Evolutionary conservation across 2,329 filamentous ascomycete species (phyloP), one percentile per base, ranked within the genome.

Genomic region (Sarocladium kiliense): DNA sequence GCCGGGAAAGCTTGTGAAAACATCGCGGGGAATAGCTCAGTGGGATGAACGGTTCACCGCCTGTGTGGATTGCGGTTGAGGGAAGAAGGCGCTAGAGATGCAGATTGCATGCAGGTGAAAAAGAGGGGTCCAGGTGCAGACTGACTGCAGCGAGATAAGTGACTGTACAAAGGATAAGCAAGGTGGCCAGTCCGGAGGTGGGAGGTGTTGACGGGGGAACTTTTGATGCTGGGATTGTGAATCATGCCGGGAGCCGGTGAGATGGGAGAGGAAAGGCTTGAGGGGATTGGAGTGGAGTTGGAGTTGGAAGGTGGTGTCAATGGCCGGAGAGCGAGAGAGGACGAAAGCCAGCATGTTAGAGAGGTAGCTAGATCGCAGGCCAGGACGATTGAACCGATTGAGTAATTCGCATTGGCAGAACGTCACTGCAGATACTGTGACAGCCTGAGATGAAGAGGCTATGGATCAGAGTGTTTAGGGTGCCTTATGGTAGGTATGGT

Each of bases 11-110:
- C 7, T 16, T 39, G 36, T 47, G 44, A 47, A 47, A 11, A 11
- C 21, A 4, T 27, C 44, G 25, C 10, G 25, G 44, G 19, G 44
- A 47, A 47, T 27, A 3, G 3, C 23, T 3, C 23, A 6, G 14
- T 47, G 5, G 23, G 3, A 47, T 47, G 44, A 47, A 47, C 44
- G 44, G 44, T 47, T 47, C 44, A 47, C 44, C 44, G 44, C 44
- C 44, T 47, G 9, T 14, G 18, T 30, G 25, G 41, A 18, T 21
- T 3, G n/a, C 4, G 21, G 23, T 16, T 6, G 21, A 32, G 30
- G 7, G 12, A 32, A 32, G 19, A 23, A 3, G 19, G 39, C 39
- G 39, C 39, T 44, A 44, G 18, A 11, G 39, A 44, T 44, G 39
- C 39, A 44, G 39, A 14, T 44, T 44, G 7, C 39, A 21, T 44